A percentile compares a stretch with the other conserved stretches of the same genome.
Conservation (phyloP, 2,329 filamentous ascomycete species). For the Aureobasidium namibiae region DNA sequence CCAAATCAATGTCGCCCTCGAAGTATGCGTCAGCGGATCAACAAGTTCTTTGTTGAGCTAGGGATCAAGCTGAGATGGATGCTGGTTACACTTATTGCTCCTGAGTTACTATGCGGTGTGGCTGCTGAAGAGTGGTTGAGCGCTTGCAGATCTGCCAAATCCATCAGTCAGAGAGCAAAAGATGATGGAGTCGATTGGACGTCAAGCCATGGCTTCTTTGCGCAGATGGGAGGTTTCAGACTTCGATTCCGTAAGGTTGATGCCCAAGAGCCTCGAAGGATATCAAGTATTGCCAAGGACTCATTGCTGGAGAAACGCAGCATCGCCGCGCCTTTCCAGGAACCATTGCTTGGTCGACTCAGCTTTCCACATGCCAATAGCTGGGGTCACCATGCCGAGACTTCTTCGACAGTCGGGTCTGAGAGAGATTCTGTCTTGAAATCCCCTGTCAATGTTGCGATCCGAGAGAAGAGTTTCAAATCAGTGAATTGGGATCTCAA, state of each 20-base stretch:
- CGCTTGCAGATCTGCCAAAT: background rate
- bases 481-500: background rate
- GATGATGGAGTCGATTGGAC: background rate
- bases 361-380: background rate
- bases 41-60: background rate
- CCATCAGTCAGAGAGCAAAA: background rate
- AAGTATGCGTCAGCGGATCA: background rate
- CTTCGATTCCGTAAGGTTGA: background rate
- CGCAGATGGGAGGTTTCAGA: conserved; percentile 1
- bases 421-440: background rate
- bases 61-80: background rate
- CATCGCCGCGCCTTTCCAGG: background rate
- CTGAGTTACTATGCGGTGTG: background rate
- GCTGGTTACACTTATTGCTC: background rate
- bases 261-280: background rate
- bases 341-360: background rate
- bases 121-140: conserved; percentile 3
- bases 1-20: conserved; percentile 1
- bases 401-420: background rate
- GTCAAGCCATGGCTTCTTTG: background rate
- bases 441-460: background rate
- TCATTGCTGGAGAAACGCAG: background rate
- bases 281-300: background rate
- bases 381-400: background rate
- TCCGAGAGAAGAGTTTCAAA: background rate